Evolutionary conservation across 352 stramenopile genomes (phyloP).

Genomic region (Globisporangium emineosum): DNA sequence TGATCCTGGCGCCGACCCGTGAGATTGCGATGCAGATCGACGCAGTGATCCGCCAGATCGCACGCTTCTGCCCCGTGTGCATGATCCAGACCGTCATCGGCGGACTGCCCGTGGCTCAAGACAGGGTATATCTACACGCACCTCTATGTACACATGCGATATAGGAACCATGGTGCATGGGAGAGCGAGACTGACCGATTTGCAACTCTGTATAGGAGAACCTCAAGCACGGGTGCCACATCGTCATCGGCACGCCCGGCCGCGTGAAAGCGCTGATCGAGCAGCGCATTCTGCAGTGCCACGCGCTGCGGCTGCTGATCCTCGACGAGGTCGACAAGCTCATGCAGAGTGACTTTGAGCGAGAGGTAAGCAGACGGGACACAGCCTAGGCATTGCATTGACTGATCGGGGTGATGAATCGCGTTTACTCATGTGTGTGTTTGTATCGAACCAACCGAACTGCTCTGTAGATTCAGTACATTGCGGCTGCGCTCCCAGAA

Average conservation of each 20-base stretch:
- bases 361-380: conserved; percentile 32
- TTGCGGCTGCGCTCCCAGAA: conserved; percentile 48
- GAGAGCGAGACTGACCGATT: neutral
- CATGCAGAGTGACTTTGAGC: conserved; percentile 57
- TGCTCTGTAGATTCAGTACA: conserved; percentile 48
- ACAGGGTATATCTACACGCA: conserved; percentile 34
- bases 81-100: conserved; percentile 56
- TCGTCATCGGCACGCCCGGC: conserved; percentile 71
- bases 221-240: conserved; percentile 45
- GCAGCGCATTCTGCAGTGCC: conserved; percentile 42
- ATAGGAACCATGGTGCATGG: no score
- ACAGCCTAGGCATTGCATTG: neutral
- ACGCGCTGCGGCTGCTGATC: conserved; percentile 55
- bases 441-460: neutral
- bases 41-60: conserved; percentile 51
- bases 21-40: conserved; percentile 82
- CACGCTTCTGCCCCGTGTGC: conserved; percentile 33
- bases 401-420: neutral
- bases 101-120: conserved; percentile 51
- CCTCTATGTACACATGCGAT: neutral
- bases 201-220: conserved; percentile 14
- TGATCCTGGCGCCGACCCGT: conserved; percentile 74
- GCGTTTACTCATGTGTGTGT: conserved; percentile 5
- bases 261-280: conserved; percentile 70
- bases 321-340: conserved; percentile 86